Evolutionary conservation across 192 early-diverging fungal species (phyloP).

Genomic region (Chytriomyces sp.): DNA sequence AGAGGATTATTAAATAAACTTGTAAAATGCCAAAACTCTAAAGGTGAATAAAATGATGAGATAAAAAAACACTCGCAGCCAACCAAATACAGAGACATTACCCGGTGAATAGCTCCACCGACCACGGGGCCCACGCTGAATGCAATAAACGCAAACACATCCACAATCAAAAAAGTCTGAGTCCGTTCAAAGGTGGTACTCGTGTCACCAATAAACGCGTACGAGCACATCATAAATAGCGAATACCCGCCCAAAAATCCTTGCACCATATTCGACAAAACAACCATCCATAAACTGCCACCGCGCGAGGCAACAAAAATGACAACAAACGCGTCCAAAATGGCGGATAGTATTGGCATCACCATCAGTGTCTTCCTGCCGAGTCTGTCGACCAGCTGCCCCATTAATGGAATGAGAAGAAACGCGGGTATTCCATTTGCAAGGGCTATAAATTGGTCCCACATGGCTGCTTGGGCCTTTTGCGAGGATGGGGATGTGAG

Average conservation of each 20-base stretch:
- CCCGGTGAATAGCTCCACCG: slow-evolving; percentile 43
- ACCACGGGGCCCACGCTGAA: slow-evolving; percentile 45
- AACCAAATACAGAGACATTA: slow-evolving; percentile 3
- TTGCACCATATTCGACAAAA: slow-evolving; percentile 36
- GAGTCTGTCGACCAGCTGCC: slow-evolving; percentile 13
- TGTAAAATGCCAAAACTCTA: slow-evolving; percentile 40
- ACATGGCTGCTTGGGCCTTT: neutral
- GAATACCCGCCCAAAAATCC: slow-evolving; percentile 46
- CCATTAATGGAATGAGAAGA: slow-evolving; percentile 20
- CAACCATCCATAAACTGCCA: slow-evolving; percentile 44
- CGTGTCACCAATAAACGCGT: slow-evolving; percentile 21
- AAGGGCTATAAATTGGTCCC: slow-evolving; percentile 16
- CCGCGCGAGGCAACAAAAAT: slow-evolving; percentile 33
- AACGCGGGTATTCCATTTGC: slow-evolving; percentile 10
- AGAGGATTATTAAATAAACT: slow-evolving; percentile 22
- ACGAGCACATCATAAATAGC: slow-evolving; percentile 20
- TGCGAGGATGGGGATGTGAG: no score
- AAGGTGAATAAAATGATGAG: neutral
- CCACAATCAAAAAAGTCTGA: slow-evolving; percentile 17
- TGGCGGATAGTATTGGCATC: slow-evolving; percentile 33
- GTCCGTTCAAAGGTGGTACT: neutral
- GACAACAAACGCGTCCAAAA: slow-evolving; percentile 30
- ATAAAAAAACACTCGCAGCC: no score
- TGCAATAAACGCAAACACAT: slow-evolving; percentile 39
- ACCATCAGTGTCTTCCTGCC: slow-evolving; percentile 20